Evolutionary conservation across 106 monocot genomes (phyloP), one percentile per base, ranked within the genome.

Genomic region (Allium sativum): DNA sequence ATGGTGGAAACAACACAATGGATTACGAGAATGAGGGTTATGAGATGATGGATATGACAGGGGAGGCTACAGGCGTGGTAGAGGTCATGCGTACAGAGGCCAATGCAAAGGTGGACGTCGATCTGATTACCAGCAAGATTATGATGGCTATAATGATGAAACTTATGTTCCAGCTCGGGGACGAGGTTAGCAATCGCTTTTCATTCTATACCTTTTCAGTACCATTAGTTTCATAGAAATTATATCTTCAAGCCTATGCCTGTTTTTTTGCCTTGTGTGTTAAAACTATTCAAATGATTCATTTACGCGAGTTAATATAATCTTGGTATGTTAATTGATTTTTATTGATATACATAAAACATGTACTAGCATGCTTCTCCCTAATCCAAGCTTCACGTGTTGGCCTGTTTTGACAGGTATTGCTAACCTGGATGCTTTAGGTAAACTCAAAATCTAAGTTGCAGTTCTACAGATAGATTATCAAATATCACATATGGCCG

Each of bases 11-110:
- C 5, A 31, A 31, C 5, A 56, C 56, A 56, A 56, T 56, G 56
- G 56, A 77, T 55, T 78, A 78, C 61, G 74, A 13, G 18, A 74
- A 78, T 71, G 77, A 48, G 21, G 78, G 65, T 20, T 83, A 71
- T 71, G 83, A 78, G 43, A 72, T 21, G 78, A 65, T 55, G 78
- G 78, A 50, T 83, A 72, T 61, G 71, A 68, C 18, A 68, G 71
- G 45, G 46, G 56, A 40, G 68, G 83, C 40, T 75, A 60, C 47
- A 75, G 78, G 21, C 64, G 74, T 65, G 72, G 74, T 55, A 66
- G 74, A 65, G 78, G 72, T 13, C 75, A 78, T 53, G 65, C 75
- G 64, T 69, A 72, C 58, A 52, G 72, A 50, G 82, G 77, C 59
- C 77, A 72, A 48, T 73, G 72, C 40, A 66, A 74, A 57, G 78